Evolutionary conservation across 2,329 filamentous ascomycete genomes (phyloP).

Genomic region (Drechslera avenae): DNA sequence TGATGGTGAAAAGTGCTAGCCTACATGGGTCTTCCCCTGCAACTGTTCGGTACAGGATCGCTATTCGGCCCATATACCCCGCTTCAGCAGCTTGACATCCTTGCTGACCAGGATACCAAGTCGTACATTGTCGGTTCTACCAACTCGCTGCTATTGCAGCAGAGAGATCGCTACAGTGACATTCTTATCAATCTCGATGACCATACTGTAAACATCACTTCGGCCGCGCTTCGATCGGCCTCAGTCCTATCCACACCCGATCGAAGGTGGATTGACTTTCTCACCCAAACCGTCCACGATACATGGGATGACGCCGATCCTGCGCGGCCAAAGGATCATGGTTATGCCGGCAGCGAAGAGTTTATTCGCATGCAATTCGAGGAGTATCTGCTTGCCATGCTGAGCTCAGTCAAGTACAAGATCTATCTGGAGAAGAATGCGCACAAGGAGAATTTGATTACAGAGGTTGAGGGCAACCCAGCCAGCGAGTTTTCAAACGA

Average conservation of each 20-base stretch:
- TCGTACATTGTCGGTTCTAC: slow-evolving; percentile 98
- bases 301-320: slow-evolving; percentile 96
- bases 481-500: slow-evolving; percentile 80
- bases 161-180: slow-evolving; percentile 94
- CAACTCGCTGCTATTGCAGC: slow-evolving; percentile 89
- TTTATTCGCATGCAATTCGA: slow-evolving; percentile 98
- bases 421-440: slow-evolving; percentile 52
- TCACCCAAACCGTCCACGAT: slow-evolving; percentile 90
- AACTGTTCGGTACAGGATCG: slow-evolving; percentile 95
- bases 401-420: slow-evolving; percentile 89
- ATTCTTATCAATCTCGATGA: slow-evolving; percentile 97
- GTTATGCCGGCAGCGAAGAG: slow-evolving; percentile 93
- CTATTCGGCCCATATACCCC: slow-evolving; percentile 97
- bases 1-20: slow-evolving; percentile 66
- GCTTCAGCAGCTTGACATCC: slow-evolving; percentile 89
- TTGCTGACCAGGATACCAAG: slow-evolving; percentile 92
- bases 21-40: slow-evolving; percentile 93
- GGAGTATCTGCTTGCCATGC: slow-evolving; percentile 87
- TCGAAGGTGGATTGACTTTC: slow-evolving; percentile 92
- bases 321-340: slow-evolving; percentile 86
- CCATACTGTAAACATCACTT: slow-evolving; percentile 80
- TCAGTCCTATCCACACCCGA: slow-evolving; percentile 83
- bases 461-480: slow-evolving; percentile 78
- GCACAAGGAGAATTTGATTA: slow-evolving; percentile 64
- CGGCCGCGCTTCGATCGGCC: slow-evolving; percentile 74